phyloP scores from a whole-genome alignment of 768 basidiomycete genomes.

The Neoboletus magnificus region DNA sequence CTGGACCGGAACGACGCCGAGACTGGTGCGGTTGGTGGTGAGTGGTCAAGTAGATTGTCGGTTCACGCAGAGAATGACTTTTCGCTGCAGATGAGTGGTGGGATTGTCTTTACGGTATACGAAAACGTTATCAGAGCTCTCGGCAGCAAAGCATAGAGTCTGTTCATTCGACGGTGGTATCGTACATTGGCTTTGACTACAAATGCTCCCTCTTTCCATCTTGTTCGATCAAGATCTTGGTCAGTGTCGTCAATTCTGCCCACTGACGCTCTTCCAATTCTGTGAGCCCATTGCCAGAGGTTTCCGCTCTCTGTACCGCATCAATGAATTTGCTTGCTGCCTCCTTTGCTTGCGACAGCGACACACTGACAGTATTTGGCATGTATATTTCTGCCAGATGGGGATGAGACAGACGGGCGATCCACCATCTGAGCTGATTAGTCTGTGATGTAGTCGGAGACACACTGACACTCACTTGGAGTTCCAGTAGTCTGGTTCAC shows the following conservation, averaged over 20 bases:
- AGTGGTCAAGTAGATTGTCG: constrained; percentile 27
- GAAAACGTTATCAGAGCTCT: constrained; percentile 71
- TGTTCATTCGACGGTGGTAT: not conserved
- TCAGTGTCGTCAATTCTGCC: constrained; percentile 17
- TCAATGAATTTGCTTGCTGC: constrained; percentile 13
- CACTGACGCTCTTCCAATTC: constrained; percentile 21
- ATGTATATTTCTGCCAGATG: constrained; percentile 18
- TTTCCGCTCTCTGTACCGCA: constrained; percentile 7
- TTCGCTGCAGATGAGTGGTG: constrained; percentile 73
- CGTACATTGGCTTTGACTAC: not conserved
- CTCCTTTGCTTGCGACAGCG: constrained; percentile 6
- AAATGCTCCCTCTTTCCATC: not conserved
- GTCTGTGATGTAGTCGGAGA: not conserved
- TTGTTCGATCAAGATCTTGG: constrained; percentile 13
- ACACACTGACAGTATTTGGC: not conserved
- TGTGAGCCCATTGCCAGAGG: constrained; percentile 5
- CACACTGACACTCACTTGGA: constrained; percentile 5
- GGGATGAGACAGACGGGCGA: constrained; percentile 14
- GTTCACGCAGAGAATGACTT: not conserved
- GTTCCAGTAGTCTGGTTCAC: constrained; percentile 23
- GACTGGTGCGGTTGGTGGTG: constrained; percentile 81
- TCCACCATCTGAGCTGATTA: constrained; percentile 15
- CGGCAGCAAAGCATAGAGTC: constrained; percentile 23
- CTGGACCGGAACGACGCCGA: constrained; percentile 95
- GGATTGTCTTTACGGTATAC: constrained; percentile 90